Evolutionary conservation across 2,329 filamentous ascomycete species (phyloP).

Genomic region (Fusarium sp.): DNA sequence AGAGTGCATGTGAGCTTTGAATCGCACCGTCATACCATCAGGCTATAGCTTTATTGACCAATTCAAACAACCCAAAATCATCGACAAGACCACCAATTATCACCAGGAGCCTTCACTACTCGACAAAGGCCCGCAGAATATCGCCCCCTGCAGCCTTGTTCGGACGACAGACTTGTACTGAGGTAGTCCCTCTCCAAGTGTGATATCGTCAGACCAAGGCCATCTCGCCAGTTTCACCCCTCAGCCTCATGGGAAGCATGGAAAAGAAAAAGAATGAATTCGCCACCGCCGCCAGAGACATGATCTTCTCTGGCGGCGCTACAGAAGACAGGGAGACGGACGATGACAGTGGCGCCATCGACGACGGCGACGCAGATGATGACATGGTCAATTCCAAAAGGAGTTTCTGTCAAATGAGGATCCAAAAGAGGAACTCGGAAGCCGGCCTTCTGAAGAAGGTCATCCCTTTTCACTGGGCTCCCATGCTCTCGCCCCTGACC

Average conservation of each 20-base stretch:
- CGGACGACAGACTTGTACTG: conserved; percentile 17
- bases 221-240: background rate
- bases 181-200: conserved; percentile 21
- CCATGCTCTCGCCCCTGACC: conserved; percentile 71
- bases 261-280: conserved; percentile 42
- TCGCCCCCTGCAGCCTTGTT: conserved; percentile 11
- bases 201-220: background rate
- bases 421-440: conserved; percentile 47
- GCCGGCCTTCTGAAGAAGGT: conserved; percentile 53
- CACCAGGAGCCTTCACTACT: conserved; percentile 5
- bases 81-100: conserved; percentile 9
- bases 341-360: conserved; percentile 48
- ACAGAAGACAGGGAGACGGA: conserved; percentile 23
- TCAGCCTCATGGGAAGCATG: conserved; percentile 22
- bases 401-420: conserved; percentile 52
- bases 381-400: conserved; percentile 51
- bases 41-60: conserved; percentile 9
- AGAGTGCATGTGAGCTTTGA: conserved; percentile 22
- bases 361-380: conserved; percentile 54
- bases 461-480: conserved; percentile 69
- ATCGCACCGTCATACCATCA: conserved; percentile 30
- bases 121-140: conserved; percentile 21
- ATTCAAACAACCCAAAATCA: conserved; percentile 8
- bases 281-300: conserved; percentile 42
- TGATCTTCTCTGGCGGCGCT: conserved; percentile 39